Conservation (phyloP, 192 early-diverging fungal genomes). For the Coemansia sp. region DNA sequence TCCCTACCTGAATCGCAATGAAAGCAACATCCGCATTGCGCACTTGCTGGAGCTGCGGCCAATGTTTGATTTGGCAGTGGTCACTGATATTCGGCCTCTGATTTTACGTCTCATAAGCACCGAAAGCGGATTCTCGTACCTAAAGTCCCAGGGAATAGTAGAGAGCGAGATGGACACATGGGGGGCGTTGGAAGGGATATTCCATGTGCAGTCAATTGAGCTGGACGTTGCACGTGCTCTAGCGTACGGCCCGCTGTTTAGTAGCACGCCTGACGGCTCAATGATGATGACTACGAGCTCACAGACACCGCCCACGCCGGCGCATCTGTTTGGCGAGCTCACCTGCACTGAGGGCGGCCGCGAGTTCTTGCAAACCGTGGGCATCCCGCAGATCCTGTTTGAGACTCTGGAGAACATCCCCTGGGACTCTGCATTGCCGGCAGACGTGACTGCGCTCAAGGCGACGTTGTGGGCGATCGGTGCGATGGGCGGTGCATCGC, state of each 20-base stretch:
- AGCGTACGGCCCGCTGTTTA: conserved; percentile 50
- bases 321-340: conserved; percentile 53
- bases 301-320: conserved; percentile 46
- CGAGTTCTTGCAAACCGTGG: conserved; percentile 16
- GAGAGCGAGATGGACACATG: conserved; percentile 54
- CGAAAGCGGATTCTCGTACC: conserved; percentile 37
- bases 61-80: conserved; percentile 46
- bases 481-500: conserved; percentile 39
- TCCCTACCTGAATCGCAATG: conserved; percentile 25
- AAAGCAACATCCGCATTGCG: conserved; percentile 25
- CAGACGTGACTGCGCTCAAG: conserved; percentile 41
- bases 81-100: conserved; percentile 48
- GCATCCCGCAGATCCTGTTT: conserved; percentile 44
- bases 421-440: conserved; percentile 34
- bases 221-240: conserved; percentile 45
- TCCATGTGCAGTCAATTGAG: conserved; percentile 46
- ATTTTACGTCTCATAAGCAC: conserved; percentile 36
- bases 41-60: conserved; percentile 33
- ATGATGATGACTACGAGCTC: conserved; percentile 47
- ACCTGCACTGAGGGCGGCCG: conserved; percentile 29
- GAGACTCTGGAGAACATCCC: conserved; percentile 52
- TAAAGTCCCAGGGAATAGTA: conserved; percentile 32
- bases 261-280: conserved; percentile 42
- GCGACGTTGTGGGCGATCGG: conserved; percentile 55
- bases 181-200: conserved; percentile 50